A percentile compares a stretch with the other conserved stretches of the same genome.
phyloP scores from a whole-genome alignment of 305 asterid genomes.

The Fraxinus platypoda region DNA sequence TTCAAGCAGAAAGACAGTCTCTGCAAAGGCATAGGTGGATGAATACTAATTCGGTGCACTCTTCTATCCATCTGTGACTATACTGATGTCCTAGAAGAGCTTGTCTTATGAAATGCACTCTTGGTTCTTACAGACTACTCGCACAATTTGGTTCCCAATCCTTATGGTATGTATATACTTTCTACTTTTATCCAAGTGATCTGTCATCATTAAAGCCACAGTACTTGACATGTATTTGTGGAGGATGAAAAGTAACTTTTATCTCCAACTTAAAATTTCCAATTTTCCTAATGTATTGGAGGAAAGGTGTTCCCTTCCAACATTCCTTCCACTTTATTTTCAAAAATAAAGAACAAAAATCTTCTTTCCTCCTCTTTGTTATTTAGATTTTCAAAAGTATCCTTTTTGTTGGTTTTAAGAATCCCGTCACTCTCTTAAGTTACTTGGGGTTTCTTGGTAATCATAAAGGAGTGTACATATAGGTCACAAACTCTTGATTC shows the following conservation, averaged over 20 bases:
- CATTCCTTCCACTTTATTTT: not conserved
- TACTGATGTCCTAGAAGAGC: not conserved
- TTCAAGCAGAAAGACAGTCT: constrained; percentile 19
- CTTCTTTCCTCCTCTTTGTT: not conserved
- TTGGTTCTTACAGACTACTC: not conserved
- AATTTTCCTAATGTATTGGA: not conserved
- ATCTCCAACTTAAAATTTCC: not conserved
- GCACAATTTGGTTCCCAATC: not conserved
- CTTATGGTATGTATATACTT: not conserved
- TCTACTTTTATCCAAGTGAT: not conserved
- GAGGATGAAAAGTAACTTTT: not conserved
- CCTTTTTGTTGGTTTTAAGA: not conserved
- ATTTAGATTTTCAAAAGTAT: not conserved
- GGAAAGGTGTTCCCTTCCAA: not conserved
- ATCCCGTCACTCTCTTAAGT: not conserved
- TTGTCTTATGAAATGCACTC: not conserved
- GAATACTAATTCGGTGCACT: constrained; percentile 1
- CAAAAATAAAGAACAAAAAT: not conserved
- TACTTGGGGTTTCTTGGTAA: not conserved
- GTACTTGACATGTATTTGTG: not conserved
- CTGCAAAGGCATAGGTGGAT: constrained; percentile 26
- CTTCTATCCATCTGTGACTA: not conserved
- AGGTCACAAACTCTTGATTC: not conserved
- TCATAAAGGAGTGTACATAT: not conserved
- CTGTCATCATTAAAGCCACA: not conserved